Evolutionary conservation across 1,284 basidiomycete species (phyloP).

Genomic region (Lignosus rhinocerotis): DNA sequence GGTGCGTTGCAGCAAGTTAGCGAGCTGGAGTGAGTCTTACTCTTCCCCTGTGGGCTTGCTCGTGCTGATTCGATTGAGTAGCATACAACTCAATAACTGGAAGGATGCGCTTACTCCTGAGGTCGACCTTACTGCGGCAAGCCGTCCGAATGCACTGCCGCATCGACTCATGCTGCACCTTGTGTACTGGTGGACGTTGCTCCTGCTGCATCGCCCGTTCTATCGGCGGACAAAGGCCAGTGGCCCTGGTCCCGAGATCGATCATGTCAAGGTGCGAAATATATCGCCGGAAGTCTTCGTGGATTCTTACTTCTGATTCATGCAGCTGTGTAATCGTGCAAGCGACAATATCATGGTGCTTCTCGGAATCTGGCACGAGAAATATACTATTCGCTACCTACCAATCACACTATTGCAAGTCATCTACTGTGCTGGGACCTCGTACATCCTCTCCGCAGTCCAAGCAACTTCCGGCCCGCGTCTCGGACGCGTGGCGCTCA

Average conservation of each 20-base stretch:
- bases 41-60: background rate
- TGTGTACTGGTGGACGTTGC: constrained; percentile 63
- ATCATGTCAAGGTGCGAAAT: constrained; percentile 48
- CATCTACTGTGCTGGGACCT: constrained; percentile 66
- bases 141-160: constrained; percentile 50
- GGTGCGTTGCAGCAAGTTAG: constrained; percentile 49
- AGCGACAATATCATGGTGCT: constrained; percentile 66
- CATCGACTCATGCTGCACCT: constrained; percentile 66
- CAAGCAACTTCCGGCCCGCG: constrained; percentile 48
- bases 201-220: constrained; percentile 67
- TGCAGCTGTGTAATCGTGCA: constrained; percentile 62
- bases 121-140: constrained; percentile 53
- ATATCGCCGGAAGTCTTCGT: background rate
- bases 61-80: constrained; percentile 26
- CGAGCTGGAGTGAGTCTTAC: constrained; percentile 49
- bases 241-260: constrained; percentile 43
- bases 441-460: constrained; percentile 57
- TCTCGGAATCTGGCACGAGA: constrained; percentile 52
- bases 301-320: background rate
- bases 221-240: constrained; percentile 50
- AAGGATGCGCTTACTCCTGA: constrained; percentile 54
- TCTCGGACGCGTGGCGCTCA: constrained; percentile 34
- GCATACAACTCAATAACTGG: constrained; percentile 63
- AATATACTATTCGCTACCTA: constrained; percentile 61
- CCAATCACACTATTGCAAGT: constrained; percentile 66